These are phyloP conservation scores for Spathaspora hagerdaliae DNA, from an alignment of 805 yeast species.

Conservation along the genomic window DNA sequence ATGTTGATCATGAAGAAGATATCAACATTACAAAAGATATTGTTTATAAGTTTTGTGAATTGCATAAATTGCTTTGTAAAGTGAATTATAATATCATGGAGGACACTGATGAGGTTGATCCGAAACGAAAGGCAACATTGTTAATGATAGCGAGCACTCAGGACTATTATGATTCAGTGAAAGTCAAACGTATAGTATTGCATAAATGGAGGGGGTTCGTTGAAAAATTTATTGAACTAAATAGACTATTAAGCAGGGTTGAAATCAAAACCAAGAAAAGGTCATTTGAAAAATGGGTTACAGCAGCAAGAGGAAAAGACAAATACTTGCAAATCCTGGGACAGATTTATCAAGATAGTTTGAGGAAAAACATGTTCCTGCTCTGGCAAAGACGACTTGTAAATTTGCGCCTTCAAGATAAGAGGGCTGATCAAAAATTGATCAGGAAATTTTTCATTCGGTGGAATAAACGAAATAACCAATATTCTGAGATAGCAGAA, in stretches of 20 bases:
- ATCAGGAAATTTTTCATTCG: background rate
- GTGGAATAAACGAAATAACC: background rate
- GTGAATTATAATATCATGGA: slow-evolving; percentile 4
- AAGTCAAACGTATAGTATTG: slow-evolving; percentile 4
- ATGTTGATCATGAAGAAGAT: slow-evolving; percentile 12
- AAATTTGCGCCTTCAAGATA: too few species aligned
- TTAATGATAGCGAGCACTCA: slow-evolving; percentile 27
- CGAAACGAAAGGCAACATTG: slow-evolving; percentile 13
- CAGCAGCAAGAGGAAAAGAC: background rate
- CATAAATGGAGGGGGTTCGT: slow-evolving; percentile 20
- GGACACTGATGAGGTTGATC: too few species aligned
- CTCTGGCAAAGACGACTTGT: too few species aligned
- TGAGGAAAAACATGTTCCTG: too few species aligned
- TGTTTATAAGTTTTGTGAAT: slow-evolving; percentile 17
- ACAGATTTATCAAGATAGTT: background rate
- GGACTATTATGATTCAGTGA: slow-evolving; percentile 9
- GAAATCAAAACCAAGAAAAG: background rate
- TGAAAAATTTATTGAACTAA: slow-evolving; percentile 11
- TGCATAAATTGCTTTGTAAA: slow-evolving; percentile 18
- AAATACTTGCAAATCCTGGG: background rate
- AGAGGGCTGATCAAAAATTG: background rate
- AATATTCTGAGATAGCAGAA: background rate
- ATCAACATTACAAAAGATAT: slow-evolving; percentile 15
- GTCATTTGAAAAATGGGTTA: background rate
- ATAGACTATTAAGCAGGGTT: background rate